Conservation (phyloP, 805 yeast species). For the Candida multigemmis region DNA sequence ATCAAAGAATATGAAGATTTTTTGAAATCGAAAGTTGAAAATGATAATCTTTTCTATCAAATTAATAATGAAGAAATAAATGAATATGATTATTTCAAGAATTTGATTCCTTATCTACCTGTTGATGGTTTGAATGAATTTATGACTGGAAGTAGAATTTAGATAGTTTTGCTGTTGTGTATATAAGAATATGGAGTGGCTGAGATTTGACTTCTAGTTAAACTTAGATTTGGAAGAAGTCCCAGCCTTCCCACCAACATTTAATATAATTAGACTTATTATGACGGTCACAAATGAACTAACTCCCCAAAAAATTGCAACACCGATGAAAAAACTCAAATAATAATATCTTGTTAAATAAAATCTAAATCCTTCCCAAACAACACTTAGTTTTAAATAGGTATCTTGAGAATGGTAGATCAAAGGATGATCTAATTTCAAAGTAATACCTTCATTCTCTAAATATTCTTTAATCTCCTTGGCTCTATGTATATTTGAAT, state of each 20-base stretch:
- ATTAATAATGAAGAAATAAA: conserved; percentile 7
- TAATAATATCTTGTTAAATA: conserved; percentile 26
- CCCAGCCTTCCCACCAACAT: not conserved
- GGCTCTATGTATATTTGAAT: not conserved
- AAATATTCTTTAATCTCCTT: not conserved
- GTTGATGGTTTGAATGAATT: conserved; percentile 23
- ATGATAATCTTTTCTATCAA: conserved; percentile 13
- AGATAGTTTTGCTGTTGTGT: conserved; percentile 6
- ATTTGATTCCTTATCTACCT: conserved; percentile 29
- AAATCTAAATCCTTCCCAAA: conserved; percentile 34
- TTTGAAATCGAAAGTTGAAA: conserved; percentile 19
- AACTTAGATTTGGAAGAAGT: not conserved
- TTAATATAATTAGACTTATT: conserved; percentile 8
- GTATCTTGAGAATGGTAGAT: no score
- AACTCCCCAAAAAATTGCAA: conserved; percentile 24
- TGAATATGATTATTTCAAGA: conserved; percentile 25
- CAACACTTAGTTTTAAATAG: conserved; percentile 15
- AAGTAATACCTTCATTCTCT: not conserved
- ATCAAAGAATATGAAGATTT: conserved; percentile 40
- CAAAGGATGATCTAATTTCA: not conserved
- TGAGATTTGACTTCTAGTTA: not conserved
- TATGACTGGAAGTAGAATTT: conserved; percentile 24
- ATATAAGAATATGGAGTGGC: conserved; percentile 1
- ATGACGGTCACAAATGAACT: conserved; percentile 20
- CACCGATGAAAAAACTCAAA: conserved; percentile 25